Percentiles rank a stretch among this genome's conserved stretches.
phyloP scores from a whole-genome alignment of 192 early-diverging fungal species.

The Chytriomyces sp. region DNA sequence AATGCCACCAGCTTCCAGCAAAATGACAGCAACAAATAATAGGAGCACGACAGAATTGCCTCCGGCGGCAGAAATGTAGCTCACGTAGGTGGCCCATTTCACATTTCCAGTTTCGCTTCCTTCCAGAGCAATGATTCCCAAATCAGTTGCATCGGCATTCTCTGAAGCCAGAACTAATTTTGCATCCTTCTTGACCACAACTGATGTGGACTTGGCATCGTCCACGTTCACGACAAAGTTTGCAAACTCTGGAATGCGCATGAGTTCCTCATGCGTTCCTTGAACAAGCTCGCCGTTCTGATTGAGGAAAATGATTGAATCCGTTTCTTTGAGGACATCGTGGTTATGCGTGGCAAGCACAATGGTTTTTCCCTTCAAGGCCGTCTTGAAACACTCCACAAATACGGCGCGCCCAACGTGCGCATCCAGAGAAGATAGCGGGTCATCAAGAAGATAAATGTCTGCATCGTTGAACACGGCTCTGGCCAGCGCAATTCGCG shows the following conservation, averaged over 20 bases:
- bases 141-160: background rate
- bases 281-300: slow-evolving; percentile 67
- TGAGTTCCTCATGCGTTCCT: slow-evolving; percentile 58
- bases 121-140: slow-evolving; percentile 14
- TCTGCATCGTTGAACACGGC: slow-evolving; percentile 73
- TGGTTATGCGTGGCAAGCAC: slow-evolving; percentile 78
- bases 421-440: slow-evolving; percentile 66
- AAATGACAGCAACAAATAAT: background rate
- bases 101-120: slow-evolving; percentile 18
- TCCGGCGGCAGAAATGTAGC: background rate
- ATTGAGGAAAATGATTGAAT: slow-evolving; percentile 72
- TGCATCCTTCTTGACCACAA: background rate
- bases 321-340: slow-evolving; percentile 68
- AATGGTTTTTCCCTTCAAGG: slow-evolving; percentile 73
- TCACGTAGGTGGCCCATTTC: background rate
- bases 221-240: background rate
- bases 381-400: slow-evolving; percentile 42
- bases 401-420: slow-evolving; percentile 42
- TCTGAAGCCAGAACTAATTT: background rate
- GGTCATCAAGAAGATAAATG: slow-evolving; percentile 69
- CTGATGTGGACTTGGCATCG: background rate
- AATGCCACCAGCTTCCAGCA: background rate
- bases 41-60: background rate
- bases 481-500: slow-evolving; percentile 54
- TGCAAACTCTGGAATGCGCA: slow-evolving; percentile 1